Evolutionary conservation across 495 filamentous ascomycete genomes (phyloP).

Genomic region (Penicillium daleae): DNA sequence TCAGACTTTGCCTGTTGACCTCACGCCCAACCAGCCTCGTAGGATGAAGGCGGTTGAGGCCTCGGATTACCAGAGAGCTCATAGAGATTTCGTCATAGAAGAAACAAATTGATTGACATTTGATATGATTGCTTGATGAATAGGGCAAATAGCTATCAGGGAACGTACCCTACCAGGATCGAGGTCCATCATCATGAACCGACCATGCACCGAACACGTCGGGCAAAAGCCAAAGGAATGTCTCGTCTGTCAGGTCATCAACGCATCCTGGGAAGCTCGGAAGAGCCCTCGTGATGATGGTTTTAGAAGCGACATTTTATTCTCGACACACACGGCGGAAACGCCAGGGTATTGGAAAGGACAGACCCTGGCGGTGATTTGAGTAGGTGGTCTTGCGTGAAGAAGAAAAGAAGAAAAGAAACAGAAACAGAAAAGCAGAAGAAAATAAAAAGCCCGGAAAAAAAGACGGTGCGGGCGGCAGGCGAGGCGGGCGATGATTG

Average conservation of each 20-base stretch:
- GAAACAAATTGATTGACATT: background rate
- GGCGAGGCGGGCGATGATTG: constrained; percentile 38
- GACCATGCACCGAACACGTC: background rate
- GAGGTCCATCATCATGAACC: background rate
- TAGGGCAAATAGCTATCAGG: constrained; percentile 18
- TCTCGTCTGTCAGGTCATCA: constrained; percentile 96
- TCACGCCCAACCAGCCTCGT: constrained; percentile 69
- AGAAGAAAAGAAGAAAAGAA: constrained; percentile 40
- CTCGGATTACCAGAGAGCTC: constrained; percentile 83
- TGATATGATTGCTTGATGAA: background rate
- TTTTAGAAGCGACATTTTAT: constrained; percentile 85
- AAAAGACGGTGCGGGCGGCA: constrained; percentile 41
- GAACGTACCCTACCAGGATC: constrained; percentile 26
- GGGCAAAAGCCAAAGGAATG: constrained; percentile 44
- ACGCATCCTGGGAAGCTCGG: constrained; percentile 87
- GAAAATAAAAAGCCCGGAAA: constrained; percentile 29
- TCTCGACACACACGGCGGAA: constrained; percentile 91
- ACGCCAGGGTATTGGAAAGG: constrained; percentile 73
- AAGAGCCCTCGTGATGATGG: constrained; percentile 97
- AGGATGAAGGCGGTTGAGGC: constrained; percentile 63
- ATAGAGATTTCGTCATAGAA: constrained; percentile 60
- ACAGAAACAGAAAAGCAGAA: constrained; percentile 17
- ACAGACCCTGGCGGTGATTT: constrained; percentile 80
- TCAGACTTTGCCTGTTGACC: constrained; percentile 77
- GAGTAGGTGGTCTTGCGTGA: constrained; percentile 84